phyloP scores from a whole-genome alignment of 2,329 filamentous ascomycete species.

The Fusarium sp. region DNA sequence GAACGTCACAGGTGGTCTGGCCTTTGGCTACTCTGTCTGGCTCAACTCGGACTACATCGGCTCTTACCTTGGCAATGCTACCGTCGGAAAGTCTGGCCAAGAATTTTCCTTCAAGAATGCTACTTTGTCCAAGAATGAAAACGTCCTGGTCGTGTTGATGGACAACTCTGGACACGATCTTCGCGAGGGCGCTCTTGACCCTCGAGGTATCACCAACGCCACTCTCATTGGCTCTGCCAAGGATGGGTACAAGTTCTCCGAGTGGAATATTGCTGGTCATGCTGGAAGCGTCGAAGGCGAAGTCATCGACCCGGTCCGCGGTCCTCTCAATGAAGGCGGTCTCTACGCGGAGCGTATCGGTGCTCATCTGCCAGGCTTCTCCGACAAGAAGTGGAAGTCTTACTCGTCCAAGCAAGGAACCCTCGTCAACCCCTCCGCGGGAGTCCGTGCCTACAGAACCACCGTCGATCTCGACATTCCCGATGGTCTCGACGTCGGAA shows the following conservation, averaged over 20 bases:
- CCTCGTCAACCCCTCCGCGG: constrained; percentile 60
- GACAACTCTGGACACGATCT: constrained; percentile 72
- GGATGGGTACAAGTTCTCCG: constrained; percentile 56
- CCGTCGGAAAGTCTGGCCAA: constrained; percentile 51
- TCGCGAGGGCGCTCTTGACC: constrained; percentile 59
- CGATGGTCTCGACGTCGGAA: constrained; percentile 63
- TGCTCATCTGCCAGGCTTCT: constrained; percentile 68
- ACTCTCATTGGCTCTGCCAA: constrained; percentile 57
- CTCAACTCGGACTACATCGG: constrained; percentile 68
- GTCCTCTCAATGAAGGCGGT: constrained; percentile 68
- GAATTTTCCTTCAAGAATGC: constrained; percentile 64
- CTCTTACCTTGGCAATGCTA: constrained; percentile 64
- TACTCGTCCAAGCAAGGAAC: constrained; percentile 47
- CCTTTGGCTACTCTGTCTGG: constrained; percentile 69
- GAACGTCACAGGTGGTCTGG: constrained; percentile 64
- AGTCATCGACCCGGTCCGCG: constrained; percentile 66
- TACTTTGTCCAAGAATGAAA: constrained; percentile 56
- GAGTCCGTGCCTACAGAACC: constrained; percentile 68
- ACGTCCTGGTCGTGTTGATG: constrained; percentile 67
- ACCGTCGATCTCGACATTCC: constrained; percentile 64
- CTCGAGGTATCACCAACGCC: constrained; percentile 65
- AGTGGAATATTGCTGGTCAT: constrained; percentile 69
- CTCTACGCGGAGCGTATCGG: constrained; percentile 69
- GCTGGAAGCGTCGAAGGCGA: constrained; percentile 63
- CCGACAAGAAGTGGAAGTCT: constrained; percentile 59